Conservation (phyloP, 164 flowering plant species). For the Vitis labrusca region DNA sequence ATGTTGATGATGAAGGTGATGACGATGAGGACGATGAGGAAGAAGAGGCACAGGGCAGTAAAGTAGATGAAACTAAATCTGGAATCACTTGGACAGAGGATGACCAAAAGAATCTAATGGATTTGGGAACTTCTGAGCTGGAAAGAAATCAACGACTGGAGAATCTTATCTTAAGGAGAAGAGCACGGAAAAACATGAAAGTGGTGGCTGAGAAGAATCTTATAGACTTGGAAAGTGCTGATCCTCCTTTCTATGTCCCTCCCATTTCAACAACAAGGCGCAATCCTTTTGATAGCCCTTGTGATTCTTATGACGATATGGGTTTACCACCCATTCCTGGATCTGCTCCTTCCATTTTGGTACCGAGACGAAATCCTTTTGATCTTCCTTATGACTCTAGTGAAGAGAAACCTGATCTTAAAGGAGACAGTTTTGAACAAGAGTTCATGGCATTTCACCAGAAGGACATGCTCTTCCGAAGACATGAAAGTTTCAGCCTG, state of each 20-base stretch:
- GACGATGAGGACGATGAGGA: slow-evolving; percentile 51
- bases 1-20: slow-evolving; percentile 22
- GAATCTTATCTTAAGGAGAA: slow-evolving; percentile 78
- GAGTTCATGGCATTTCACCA: slow-evolving; percentile 51
- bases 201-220: slow-evolving; percentile 67
- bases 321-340: slow-evolving; percentile 80
- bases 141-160: slow-evolving; percentile 83
- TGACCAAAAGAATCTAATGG: slow-evolving; percentile 89
- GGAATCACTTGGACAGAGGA: slow-evolving; percentile 88
- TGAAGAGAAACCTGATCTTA: slow-evolving; percentile 72
- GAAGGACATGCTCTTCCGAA: slow-evolving; percentile 59
- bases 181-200: slow-evolving; percentile 54
- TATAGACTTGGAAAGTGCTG: slow-evolving; percentile 71
- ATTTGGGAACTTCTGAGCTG: slow-evolving; percentile 60
- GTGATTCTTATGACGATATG: slow-evolving; percentile 44
- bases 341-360: slow-evolving; percentile 79
- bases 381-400: slow-evolving; percentile 78
- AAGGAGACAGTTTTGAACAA: slow-evolving; percentile 52
- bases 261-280: slow-evolving; percentile 57
- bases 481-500: slow-evolving; percentile 73
- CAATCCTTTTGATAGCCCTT: slow-evolving; percentile 80
- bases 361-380: slow-evolving; percentile 77
- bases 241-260: slow-evolving; percentile 50
- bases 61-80: slow-evolving; percentile 48
- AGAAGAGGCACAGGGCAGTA: slow-evolving; percentile 29